These are phyloP conservation scores for Boletus semigastroideus DNA, from an alignment of 1,284 basidiomycete genomes.

Conservation along the genomic window DNA sequence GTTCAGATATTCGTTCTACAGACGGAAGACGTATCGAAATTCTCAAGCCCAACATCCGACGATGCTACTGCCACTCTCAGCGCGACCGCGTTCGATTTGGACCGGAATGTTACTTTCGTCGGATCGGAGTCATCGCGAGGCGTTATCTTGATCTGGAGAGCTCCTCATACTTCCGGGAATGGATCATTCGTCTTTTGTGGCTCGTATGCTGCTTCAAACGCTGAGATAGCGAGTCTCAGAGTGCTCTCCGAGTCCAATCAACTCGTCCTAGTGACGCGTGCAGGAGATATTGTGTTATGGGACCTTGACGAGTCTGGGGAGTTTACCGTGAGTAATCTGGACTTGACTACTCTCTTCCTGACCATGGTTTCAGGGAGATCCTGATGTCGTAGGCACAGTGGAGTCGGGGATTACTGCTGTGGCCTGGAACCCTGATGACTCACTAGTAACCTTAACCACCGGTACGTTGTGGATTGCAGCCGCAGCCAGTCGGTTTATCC, in stretches of 20 bases:
- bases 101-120: constrained; percentile 61
- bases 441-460: constrained; percentile 77
- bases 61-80: constrained; percentile 36
- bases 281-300: constrained; percentile 78
- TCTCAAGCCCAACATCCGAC: constrained; percentile 38
- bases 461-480: constrained; percentile 44
- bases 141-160: constrained; percentile 60
- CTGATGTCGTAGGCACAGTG: constrained; percentile 83
- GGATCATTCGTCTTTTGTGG: constrained; percentile 29
- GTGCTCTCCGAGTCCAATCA: constrained; percentile 66
- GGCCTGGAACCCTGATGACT: constrained; percentile 90
- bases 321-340: constrained; percentile 37
- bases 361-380: constrained; percentile 19
- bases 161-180: constrained; percentile 12
- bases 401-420: constrained; percentile 84
- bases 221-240: constrained; percentile 60
- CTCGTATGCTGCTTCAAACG: constrained; percentile 20
- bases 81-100: constrained; percentile 63
- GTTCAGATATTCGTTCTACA: constrained; percentile 4
- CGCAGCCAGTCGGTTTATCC: constrained; percentile 1
- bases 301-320: constrained; percentile 52
- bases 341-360: not conserved
- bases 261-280: constrained; percentile 63
- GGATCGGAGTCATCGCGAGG: constrained; percentile 63
- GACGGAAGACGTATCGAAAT: constrained; percentile 39